phyloP scores from a whole-genome alignment of 2,329 filamentous ascomycete species.

The Penicillium sp. region DNA sequence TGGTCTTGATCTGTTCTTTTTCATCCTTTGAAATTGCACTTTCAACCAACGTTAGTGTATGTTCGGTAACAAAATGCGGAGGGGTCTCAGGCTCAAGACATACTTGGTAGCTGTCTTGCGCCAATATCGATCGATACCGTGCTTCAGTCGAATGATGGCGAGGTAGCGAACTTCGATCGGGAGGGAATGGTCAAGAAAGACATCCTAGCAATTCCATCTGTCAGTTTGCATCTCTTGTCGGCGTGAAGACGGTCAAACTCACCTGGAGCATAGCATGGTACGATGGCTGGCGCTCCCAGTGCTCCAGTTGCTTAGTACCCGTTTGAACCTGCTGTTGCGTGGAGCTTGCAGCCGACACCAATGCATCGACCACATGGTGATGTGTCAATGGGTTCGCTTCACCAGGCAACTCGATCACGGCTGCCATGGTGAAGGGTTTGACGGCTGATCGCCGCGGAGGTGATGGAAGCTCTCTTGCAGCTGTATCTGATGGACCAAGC shows the following conservation, averaged over 20 bases:
- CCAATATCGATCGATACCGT: conserved; percentile 96
- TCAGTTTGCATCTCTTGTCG: conserved; percentile 3
- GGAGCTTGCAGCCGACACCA: conserved; percentile 65
- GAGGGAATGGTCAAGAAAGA: conserved; percentile 78
- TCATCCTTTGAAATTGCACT: conserved; percentile 68
- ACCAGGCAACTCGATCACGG: conserved; percentile 75
- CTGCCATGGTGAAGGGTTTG: conserved; percentile 58
- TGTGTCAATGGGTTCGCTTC: conserved; percentile 73
- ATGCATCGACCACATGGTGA: conserved; percentile 64
- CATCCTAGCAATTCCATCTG: conserved; percentile 55
- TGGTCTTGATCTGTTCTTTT: conserved; percentile 73
- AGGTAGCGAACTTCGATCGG: conserved; percentile 81
- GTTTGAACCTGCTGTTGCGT: conserved; percentile 68
- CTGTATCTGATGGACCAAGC: background rate
- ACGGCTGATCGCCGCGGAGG: background rate
- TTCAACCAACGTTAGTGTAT: conserved; percentile 20
- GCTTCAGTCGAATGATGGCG: conserved; percentile 91
- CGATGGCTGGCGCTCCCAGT: conserved; percentile 68
- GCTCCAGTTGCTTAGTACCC: conserved; percentile 66
- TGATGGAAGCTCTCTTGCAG: background rate
- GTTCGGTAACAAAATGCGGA: background rate
- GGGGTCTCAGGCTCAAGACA: conserved; percentile 11
- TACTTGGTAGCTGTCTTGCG: conserved; percentile 73
- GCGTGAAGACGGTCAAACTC: conserved; percentile 17
- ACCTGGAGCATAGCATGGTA: conserved; percentile 73